Base-by-base conservation (phyloP, 495 filamentous ascomycete species). In the Niebla homalea region DNA sequence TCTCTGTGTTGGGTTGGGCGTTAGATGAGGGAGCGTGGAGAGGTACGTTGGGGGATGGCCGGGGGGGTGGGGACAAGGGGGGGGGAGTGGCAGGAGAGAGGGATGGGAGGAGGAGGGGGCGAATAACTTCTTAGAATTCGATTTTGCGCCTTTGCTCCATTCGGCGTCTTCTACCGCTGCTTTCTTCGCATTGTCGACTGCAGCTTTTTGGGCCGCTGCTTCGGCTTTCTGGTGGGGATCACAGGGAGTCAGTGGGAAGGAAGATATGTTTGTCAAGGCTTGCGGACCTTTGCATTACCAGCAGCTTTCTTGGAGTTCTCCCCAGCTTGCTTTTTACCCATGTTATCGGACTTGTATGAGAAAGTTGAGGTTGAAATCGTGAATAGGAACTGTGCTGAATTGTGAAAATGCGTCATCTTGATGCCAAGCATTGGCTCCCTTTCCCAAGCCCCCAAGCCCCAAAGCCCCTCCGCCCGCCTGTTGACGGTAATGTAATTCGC, bases 261-360 rank as follows among this genome's bases (percentile, higher is more conserved):
- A 49, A 41, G 7, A 32, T 32, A 32, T 8, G 48, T 32, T 15
- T 22, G 15, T 21, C 5, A 36, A 4, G 19, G 25, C 20, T 23
- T 14, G 67, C 68, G 51, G 65, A 71, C 73, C 44, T 70, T 71
- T 58, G 90, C 89, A 60, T 97, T 86, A 56, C 92, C 93, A 2
- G 78, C 77, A 0, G 71, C 89, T 70, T 97, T 97, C 73, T 95
- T 97, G 59, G 78, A 83, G 68, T 82, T 85, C 56, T 89, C 85
- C 14, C 71, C 76, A 19, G 61, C 70, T 49, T 67, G 71, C 67
- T 87, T 93, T 67, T 86, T 87, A 42, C 65, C 70, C 76, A 78
- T 81, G 50, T 16, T 60, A 54, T 25, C 3, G 0, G 18, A 29
- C 4, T 11, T 16, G 46, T 0, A 18, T 32, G 29, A 11, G 3